phyloP scores from a whole-genome alignment of 2,329 filamentous ascomycete species.

The Pseudonectria buxi region DNA sequence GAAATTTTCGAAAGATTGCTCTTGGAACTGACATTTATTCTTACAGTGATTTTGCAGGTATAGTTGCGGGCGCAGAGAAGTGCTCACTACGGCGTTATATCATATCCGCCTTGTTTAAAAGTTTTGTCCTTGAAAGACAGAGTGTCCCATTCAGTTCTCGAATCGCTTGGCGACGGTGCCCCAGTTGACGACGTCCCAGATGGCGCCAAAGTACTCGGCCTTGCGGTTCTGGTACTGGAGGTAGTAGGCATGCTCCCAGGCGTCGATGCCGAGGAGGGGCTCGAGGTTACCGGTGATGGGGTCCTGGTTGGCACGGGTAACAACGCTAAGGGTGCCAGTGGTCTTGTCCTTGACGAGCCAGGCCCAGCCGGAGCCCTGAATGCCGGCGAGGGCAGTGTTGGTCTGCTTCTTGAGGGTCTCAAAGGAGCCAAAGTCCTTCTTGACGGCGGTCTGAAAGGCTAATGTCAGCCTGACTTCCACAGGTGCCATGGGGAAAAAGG shows the following conservation, averaged over 20 bases:
- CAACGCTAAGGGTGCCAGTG: conserved; percentile 54
- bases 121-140: not conserved
- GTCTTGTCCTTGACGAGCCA: conserved; percentile 73
- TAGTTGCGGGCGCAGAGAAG: no score
- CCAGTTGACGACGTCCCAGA: conserved; percentile 97
- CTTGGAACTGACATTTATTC: no score
- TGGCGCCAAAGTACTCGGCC: conserved; percentile 87
- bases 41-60: no score
- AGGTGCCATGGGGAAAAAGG: not conserved
- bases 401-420: conserved; percentile 60
- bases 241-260: conserved; percentile 96
- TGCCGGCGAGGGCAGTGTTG: conserved; percentile 60
- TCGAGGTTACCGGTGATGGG: conserved; percentile 76
- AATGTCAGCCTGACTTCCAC: not conserved
- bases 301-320: conserved; percentile 80
- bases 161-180: conserved; percentile 78
- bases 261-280: conserved; percentile 83
- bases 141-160: conserved; percentile 34
- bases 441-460: conserved; percentile 45
- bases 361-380: conserved; percentile 86
- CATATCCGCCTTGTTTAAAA: not conserved
- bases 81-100: not conserved
- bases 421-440: conserved; percentile 60
- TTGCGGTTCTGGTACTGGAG: conserved; percentile 96
- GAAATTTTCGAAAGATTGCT: no score